phyloP scores from a whole-genome alignment of 306 rosid species.

The Astragalus membranaceus region DNA sequence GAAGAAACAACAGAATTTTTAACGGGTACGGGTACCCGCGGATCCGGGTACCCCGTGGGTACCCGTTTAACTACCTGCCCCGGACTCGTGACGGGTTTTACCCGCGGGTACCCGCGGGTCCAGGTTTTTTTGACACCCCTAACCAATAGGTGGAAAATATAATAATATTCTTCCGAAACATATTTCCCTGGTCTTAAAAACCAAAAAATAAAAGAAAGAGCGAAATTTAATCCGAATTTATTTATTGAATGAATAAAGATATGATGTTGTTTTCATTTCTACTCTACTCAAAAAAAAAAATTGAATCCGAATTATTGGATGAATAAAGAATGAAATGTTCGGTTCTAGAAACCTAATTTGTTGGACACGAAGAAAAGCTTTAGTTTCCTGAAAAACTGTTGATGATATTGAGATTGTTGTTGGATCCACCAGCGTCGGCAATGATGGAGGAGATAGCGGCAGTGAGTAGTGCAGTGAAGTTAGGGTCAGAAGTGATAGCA shows the following conservation, averaged over 20 bases:
- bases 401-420: conserved; percentile 21
- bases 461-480: conserved; percentile 77
- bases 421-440: conserved; percentile 42
- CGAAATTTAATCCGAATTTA: too few species aligned
- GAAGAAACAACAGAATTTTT: too few species aligned
- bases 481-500: conserved; percentile 69
- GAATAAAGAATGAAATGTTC: conserved; percentile 28
- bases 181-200: background rate
- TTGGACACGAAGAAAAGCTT: too few species aligned
- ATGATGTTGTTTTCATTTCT: too few species aligned
- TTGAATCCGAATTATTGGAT: conserved; percentile 31
- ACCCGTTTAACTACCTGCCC: too few species aligned
- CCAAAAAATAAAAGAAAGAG: background rate
- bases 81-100: too few species aligned
- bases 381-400: conserved; percentile 49
- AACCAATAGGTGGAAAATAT: conserved; percentile 23
- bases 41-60: too few species aligned
- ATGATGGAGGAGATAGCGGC: conserved; percentile 94
- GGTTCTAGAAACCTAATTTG: background rate
- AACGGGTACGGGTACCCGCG: too few species aligned
- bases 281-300: background rate
- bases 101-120: too few species aligned
- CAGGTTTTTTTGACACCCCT: too few species aligned
- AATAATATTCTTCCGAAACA: background rate
- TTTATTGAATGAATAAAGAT: too few species aligned